A percentile compares a stretch with the other conserved stretches of the same genome.
These are phyloP conservation scores for Zelonia costaricensis DNA, from an alignment of 208 protist species.

Conservation along the genomic window DNA sequence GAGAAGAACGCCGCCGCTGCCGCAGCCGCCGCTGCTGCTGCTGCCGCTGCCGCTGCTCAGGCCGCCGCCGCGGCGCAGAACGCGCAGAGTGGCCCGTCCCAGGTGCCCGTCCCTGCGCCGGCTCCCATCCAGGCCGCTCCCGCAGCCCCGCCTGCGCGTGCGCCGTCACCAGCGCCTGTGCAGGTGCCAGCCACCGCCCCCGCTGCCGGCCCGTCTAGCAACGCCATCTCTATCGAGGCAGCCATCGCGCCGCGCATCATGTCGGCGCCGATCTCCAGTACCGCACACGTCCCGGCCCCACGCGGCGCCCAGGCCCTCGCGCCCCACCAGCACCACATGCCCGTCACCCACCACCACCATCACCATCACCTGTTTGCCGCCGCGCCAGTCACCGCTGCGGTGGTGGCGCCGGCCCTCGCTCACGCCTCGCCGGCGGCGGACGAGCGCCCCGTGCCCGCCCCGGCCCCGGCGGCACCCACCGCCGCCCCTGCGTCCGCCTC, in stretches of 20 bases:
- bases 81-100: no score
- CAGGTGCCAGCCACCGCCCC: neutral
- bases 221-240: neutral
- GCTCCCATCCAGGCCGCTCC: no score
- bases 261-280: neutral
- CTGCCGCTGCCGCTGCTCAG: neutral
- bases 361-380: slow-evolving; percentile 24
- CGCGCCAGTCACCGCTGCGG: neutral
- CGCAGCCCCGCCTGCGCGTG: no score
- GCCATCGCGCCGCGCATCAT: neutral
- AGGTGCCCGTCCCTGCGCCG: no score
- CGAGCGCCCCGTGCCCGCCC: slow-evolving; percentile 5
- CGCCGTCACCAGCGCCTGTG: no score
- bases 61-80: neutral
- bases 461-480: neutral
- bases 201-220: neutral
- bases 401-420: slow-evolving; percentile 2
- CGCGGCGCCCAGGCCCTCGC: slow-evolving; percentile 13
- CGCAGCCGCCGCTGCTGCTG: slow-evolving; percentile 5
- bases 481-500: neutral
- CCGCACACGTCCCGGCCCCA: slow-evolving; percentile 7
- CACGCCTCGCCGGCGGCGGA: slow-evolving; percentile 1
- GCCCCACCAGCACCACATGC: slow-evolving; percentile 34
- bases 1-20: slow-evolving; percentile 21
- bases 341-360: slow-evolving; percentile 28